These are phyloP conservation scores for Stygiomarasmius scandens DNA, from an alignment of 1,284 basidiomycete species.

Conservation along the genomic window DNA sequence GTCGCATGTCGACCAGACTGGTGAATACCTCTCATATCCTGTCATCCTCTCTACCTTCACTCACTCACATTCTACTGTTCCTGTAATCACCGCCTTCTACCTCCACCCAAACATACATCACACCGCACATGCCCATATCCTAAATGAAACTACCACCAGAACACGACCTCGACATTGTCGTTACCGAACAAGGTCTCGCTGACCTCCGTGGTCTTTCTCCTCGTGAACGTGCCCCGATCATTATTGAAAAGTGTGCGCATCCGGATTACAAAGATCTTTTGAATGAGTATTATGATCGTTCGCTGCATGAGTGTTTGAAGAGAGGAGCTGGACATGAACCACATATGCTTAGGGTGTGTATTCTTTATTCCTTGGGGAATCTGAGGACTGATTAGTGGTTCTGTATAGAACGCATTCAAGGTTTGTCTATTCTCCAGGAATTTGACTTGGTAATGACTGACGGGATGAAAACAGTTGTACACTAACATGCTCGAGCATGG, in stretches of 20 bases:
- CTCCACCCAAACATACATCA: no score
- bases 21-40: no score
- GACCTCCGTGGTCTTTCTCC: slow-evolving; percentile 53
- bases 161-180: slow-evolving; percentile 47
- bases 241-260: slow-evolving; percentile 54
- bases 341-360: slow-evolving; percentile 48
- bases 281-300: slow-evolving; percentile 46
- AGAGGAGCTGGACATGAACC: slow-evolving; percentile 51
- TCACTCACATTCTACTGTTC: no score
- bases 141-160: slow-evolving; percentile 27
- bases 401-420: slow-evolving; percentile 43
- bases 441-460: no score
- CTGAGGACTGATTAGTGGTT: no score
- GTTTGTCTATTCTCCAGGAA: slow-evolving; percentile 5
- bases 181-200: slow-evolving; percentile 53
- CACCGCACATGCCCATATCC: no score
- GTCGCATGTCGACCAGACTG: slow-evolving; percentile 51
- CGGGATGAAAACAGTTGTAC: slow-evolving; percentile 15
- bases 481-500: neutral
- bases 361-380: slow-evolving; percentile 1
- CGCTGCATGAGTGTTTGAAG: slow-evolving; percentile 48
- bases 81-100: no score
- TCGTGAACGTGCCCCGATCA: slow-evolving; percentile 49
- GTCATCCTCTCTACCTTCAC: no score
- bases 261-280: slow-evolving; percentile 50